Conservation (phyloP, 371 early-diverging fungal genomes). For the Syncephalis plumigaleata region DNA sequence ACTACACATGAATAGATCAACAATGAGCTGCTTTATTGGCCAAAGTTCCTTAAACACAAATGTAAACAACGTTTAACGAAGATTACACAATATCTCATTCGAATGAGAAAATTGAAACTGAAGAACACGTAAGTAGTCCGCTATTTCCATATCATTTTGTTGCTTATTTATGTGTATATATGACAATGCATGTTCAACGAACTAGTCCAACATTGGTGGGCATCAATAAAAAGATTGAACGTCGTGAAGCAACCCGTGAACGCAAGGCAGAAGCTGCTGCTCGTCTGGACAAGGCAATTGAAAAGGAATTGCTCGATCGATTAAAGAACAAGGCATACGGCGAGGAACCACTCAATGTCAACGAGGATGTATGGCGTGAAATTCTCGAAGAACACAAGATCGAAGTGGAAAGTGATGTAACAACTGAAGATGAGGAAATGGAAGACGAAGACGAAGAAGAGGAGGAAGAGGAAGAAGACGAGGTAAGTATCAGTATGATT, state of each 20-base stretch:
- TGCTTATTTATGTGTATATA: neutral
- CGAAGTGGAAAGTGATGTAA: conserved; percentile 51
- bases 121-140: conserved; percentile 54
- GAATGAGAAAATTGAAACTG: conserved; percentile 80
- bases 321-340: conserved; percentile 85
- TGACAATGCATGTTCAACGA: conserved; percentile 1
- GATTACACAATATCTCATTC: conserved; percentile 91
- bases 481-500: conserved; percentile 12
- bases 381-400: conserved; percentile 43
- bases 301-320: conserved; percentile 93
- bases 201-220: conserved; percentile 59
- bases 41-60: conserved; percentile 80
- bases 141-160: conserved; percentile 3
- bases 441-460: conserved; percentile 32
- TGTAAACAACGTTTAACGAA: conserved; percentile 98
- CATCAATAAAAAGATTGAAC: conserved; percentile 87
- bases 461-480: conserved; percentile 23
- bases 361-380: conserved; percentile 73
- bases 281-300: conserved; percentile 87
- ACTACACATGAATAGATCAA: conserved; percentile 69
- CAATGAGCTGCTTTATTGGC: conserved; percentile 86
- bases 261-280: conserved; percentile 88
- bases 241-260: conserved; percentile 83
- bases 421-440: conserved; percentile 41
- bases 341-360: conserved; percentile 81